Conservation (phyloP, 306 rosid genomes). For the Acacia crassicarpa region DNA sequence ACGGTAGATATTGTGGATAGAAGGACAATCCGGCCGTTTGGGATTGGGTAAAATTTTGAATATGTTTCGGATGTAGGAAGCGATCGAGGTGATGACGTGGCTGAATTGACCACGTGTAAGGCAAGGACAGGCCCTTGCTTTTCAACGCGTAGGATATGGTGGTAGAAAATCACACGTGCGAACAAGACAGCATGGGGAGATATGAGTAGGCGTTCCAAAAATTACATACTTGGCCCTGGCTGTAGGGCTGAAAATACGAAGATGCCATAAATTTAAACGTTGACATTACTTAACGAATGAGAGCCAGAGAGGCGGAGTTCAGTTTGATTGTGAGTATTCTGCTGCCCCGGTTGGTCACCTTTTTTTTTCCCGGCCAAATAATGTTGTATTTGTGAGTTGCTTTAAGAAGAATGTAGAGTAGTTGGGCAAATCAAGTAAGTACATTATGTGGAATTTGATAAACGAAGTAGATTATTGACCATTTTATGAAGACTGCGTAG, state of each 20-base stretch:
- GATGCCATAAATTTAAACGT: not conserved
- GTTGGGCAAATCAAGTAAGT: no score
- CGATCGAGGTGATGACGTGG: slow-evolving; percentile 46
- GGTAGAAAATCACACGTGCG: slow-evolving; percentile 50
- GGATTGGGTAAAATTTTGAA: slow-evolving; percentile 55
- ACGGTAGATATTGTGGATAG: slow-evolving; percentile 44
- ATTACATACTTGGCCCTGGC: slow-evolving; percentile 20
- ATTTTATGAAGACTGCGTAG: no score
- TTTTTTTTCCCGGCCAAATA: no score
- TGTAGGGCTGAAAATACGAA: not conserved
- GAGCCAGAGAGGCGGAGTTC: not conserved
- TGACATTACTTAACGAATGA: not conserved
- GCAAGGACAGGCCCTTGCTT: slow-evolving; percentile 37
- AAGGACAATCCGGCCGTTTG: slow-evolving; percentile 72
- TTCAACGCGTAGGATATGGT: slow-evolving; percentile 19
- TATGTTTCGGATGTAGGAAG: slow-evolving; percentile 32
- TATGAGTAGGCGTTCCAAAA: not conserved
- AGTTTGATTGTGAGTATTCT: not conserved
- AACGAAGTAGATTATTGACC: no score
- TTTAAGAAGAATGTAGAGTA: no score
- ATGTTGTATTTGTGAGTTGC: no score
- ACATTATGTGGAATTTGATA: no score
- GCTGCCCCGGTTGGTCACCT: no score
- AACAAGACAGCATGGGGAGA: slow-evolving; percentile 32
- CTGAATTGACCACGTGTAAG: slow-evolving; percentile 41